These are phyloP conservation scores for Phytopythium kandeliae DNA, from an alignment of 352 stramenopile species.

Conservation along the genomic window DNA sequence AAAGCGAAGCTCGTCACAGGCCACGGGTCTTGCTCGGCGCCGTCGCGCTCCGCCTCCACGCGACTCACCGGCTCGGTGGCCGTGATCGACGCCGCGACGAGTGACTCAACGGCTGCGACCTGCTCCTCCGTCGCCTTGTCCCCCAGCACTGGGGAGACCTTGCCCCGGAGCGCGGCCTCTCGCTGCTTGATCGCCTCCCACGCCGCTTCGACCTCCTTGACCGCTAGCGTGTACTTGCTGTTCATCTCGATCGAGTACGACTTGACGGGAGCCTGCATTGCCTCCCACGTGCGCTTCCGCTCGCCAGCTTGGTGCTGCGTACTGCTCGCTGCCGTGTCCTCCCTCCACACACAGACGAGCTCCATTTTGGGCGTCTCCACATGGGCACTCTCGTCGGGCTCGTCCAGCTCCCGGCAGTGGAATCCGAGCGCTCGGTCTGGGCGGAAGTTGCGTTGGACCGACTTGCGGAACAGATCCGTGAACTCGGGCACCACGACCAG, in stretches of 20 bases:
- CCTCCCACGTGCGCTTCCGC: conserved; percentile 57
- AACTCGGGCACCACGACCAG: conserved; percentile 32
- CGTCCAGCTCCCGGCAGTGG: background rate
- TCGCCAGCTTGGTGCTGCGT: conserved; percentile 24
- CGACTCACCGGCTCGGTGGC: conserved; percentile 12
- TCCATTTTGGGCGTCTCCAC: conserved; percentile 14
- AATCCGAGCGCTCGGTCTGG: conserved; percentile 31
- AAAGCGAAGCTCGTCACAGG: too few species aligned
- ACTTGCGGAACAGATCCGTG: conserved; percentile 34
- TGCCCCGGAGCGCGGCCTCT: conserved; percentile 9
- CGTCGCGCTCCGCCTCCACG: background rate
- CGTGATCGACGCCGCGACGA: conserved; percentile 6
- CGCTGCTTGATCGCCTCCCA: conserved; percentile 13
- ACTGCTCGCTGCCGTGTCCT: conserved; percentile 22
- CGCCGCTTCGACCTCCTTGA: conserved; percentile 14
- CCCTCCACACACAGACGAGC: conserved; percentile 55
- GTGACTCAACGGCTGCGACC: background rate
- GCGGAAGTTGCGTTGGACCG: conserved; percentile 18
- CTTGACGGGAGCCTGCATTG: conserved; percentile 49
- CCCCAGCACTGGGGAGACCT: conserved; percentile 7
- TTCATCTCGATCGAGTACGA: conserved; percentile 61
- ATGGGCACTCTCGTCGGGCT: background rate
- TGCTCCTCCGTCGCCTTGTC: background rate
- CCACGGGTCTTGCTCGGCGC: background rate
- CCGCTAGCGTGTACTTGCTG: conserved; percentile 37